Conservation (phyloP, 2,329 filamentous ascomycete species). For the Fusarium sp. region DNA sequence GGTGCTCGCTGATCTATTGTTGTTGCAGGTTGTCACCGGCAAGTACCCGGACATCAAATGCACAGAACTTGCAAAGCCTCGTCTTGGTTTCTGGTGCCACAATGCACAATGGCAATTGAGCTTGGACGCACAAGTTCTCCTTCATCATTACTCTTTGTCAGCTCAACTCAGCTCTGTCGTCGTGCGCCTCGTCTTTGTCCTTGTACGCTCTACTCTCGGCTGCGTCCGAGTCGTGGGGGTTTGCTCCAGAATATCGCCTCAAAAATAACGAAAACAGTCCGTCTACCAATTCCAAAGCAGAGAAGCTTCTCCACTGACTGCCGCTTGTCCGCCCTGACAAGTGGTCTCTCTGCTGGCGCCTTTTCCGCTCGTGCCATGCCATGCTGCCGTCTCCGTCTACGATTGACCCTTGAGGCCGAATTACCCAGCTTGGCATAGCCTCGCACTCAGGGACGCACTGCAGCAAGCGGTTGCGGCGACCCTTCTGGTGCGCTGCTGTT, state of each 20-base stretch:
- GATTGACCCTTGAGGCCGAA: conserved; percentile 32
- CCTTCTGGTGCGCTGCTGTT: conserved; percentile 23
- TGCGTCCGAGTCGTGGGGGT: conserved; percentile 36
- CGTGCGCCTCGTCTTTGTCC: conserved; percentile 6
- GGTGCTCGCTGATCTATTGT: conserved; percentile 31
- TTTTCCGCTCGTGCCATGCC: conserved; percentile 18
- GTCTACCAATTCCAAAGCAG: conserved; percentile 7
- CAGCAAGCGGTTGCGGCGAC: conserved; percentile 19
- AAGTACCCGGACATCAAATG: conserved; percentile 19
- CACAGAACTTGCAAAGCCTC: conserved; percentile 6
- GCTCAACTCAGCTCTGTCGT: conserved; percentile 1
- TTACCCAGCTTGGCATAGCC: conserved; percentile 31
- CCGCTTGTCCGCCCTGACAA: conserved; percentile 27
- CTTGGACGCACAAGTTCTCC: conserved; percentile 21
- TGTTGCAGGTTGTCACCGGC: conserved; percentile 25
- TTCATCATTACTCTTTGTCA: conserved; percentile 21
- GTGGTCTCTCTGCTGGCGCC: conserved; percentile 17
- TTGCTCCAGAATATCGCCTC: conserved; percentile 26
- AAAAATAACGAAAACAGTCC: not conserved
- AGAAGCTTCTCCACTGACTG: conserved; percentile 39
- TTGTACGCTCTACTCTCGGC: conserved; percentile 22
- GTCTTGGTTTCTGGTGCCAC: conserved; percentile 30
- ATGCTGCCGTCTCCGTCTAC: conserved; percentile 27
- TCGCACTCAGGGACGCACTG: conserved; percentile 20
- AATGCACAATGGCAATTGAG: conserved; percentile 24